phyloP scores from a whole-genome alignment of 1,284 basidiomycete genomes.

The Coriolopsis trogii region DNA sequence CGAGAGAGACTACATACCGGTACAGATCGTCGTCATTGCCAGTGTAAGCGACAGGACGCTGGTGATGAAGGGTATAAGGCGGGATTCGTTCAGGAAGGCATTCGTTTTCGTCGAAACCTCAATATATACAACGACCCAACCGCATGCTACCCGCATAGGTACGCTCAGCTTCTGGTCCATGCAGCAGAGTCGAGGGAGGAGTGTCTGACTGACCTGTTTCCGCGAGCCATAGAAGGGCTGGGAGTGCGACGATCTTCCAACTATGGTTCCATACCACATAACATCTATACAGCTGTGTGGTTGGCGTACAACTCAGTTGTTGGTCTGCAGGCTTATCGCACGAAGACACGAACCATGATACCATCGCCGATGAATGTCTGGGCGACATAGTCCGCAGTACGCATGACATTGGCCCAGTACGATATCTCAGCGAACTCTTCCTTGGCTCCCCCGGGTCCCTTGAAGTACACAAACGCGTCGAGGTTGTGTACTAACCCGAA shows the following conservation, averaged over 20 bases:
- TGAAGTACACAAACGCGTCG: conserved; percentile 30
- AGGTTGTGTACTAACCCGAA: conserved; percentile 30
- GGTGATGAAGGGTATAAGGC: conserved; percentile 39
- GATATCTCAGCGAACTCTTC: conserved; percentile 29
- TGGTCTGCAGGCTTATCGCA: background rate
- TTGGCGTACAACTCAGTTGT: background rate
- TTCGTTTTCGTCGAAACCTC: background rate
- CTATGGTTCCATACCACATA: conserved; percentile 27
- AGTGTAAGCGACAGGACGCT: conserved; percentile 41
- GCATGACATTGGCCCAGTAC: conserved; percentile 32
- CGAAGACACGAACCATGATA: conserved; percentile 26
- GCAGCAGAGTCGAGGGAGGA: background rate
- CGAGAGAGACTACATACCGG: conserved; percentile 28
- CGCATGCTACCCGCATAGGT: background rate
- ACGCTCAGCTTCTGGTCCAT: background rate
- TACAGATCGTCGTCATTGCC: conserved; percentile 39
- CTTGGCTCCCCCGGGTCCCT: conserved; percentile 26
- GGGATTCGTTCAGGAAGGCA: background rate
- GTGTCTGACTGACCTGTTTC: background rate
- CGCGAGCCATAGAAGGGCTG: background rate
- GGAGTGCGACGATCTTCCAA: conserved; percentile 11
- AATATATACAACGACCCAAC: background rate
- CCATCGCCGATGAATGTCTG: conserved; percentile 31
- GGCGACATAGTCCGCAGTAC: conserved; percentile 15
- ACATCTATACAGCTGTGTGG: conserved; percentile 32